Conservation (phyloP, 2,329 filamentous ascomycete genomes). For the Colletotrichum ledebouriae region DNA sequence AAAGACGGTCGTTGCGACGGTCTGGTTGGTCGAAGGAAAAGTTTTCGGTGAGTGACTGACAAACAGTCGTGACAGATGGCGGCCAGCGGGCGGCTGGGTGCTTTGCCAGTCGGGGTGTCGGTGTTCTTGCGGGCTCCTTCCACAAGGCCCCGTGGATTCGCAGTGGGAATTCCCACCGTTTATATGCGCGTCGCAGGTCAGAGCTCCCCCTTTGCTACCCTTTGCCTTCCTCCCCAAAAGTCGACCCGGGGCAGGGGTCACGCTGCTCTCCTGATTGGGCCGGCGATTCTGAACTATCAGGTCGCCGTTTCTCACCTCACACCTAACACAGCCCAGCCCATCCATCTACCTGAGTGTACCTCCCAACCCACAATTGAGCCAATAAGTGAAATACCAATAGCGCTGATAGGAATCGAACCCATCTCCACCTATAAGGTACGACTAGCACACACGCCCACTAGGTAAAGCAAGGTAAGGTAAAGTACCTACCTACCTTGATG, state of each 20-base stretch:
- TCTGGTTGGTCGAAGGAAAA: conserved; percentile 15
- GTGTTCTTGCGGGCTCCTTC: conserved; percentile 26
- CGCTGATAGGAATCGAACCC: too few relatives aligned
- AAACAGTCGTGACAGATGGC: conserved; percentile 27
- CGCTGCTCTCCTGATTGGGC: conserved; percentile 33
- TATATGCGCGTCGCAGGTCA: conserved; percentile 60
- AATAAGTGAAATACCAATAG: too few relatives aligned
- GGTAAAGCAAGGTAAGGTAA: neutral
- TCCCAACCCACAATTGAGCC: too few relatives aligned
- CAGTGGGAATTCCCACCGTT: conserved; percentile 61
- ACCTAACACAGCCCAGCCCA: conserved; percentile 14
- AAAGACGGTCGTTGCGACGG: conserved; percentile 1
- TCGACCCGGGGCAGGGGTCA: conserved; percentile 30
- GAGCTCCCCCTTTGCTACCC: conserved; percentile 36
- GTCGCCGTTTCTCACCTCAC: conserved; percentile 26
- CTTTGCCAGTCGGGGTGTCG: neutral
- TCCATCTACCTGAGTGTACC: too few relatives aligned
- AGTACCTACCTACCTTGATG: conserved; percentile 10
- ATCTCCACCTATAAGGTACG: too few relatives aligned
- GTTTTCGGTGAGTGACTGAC: neutral
- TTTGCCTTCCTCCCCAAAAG: conserved; percentile 25
- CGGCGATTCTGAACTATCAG: conserved; percentile 6
- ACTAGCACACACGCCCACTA: too few relatives aligned
- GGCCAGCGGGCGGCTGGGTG: conserved; percentile 14
- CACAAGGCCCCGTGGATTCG: conserved; percentile 42